Percentiles rank a stretch among this genome's conserved stretches.
Evolutionary conservation across 2,329 filamentous ascomycete species (phyloP).

Genomic region (Botryosphaeria agaves): DNA sequence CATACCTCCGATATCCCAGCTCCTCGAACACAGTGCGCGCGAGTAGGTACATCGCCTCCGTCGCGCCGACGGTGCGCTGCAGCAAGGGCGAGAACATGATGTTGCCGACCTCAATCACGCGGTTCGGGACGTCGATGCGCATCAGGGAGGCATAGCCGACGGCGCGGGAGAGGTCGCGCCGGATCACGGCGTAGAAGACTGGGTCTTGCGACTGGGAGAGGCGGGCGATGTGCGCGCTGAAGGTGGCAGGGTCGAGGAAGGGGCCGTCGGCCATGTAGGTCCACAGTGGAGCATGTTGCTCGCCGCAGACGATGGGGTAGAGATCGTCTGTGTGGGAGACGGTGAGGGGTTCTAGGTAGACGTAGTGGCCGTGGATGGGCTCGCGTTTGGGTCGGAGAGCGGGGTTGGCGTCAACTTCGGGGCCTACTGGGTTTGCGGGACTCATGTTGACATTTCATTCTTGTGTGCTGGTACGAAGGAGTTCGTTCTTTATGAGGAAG

Average conservation of each 20-base stretch:
- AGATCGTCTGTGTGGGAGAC: neutral
- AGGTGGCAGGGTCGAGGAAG: neutral
- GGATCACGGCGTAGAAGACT: constrained; percentile 27
- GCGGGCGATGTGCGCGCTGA: constrained; percentile 9
- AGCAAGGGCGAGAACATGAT: constrained; percentile 33
- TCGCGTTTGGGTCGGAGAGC: no score
- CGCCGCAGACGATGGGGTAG: neutral
- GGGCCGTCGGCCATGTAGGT: neutral
- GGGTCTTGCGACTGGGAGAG: constrained; percentile 15
- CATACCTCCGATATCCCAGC: constrained; percentile 37
- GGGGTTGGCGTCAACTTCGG: no score
- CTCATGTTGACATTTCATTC: no score
- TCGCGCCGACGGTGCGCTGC: constrained; percentile 37
- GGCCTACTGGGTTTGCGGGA: no score
- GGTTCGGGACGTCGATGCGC: constrained; percentile 29
- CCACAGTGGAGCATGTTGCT: neutral
- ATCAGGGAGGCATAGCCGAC: constrained; percentile 27
- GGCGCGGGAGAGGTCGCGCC: constrained; percentile 12
- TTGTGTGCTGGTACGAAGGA: no score
- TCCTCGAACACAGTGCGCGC: constrained; percentile 35
- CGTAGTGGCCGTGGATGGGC: no score
- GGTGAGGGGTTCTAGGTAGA: neutral
- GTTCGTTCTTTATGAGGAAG: no score
- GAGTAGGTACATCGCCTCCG: constrained; percentile 41
- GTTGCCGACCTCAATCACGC: constrained; percentile 39